Percentiles rank a stretch among this genome's conserved stretches.
Conservation (phyloP, 2,329 filamentous ascomycete genomes). For the Blastomyces gilchristii region DNA sequence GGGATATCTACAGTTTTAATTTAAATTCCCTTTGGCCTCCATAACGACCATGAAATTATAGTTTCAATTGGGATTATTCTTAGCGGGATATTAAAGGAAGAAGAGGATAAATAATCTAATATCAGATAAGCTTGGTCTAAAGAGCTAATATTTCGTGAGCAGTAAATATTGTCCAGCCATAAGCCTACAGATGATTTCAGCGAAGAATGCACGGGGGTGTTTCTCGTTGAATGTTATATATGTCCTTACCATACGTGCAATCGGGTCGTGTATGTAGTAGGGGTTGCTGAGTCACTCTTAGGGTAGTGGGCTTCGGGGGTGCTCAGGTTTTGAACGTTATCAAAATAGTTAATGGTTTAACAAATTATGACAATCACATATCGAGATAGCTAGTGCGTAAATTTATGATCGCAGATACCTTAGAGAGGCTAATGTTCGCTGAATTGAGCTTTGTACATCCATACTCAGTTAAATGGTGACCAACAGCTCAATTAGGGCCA, state of each 20-base stretch:
- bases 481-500: too few species aligned
- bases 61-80: not conserved
- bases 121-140: not conserved
- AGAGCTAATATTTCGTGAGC: not conserved
- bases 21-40: not conserved
- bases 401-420: not conserved
- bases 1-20: not conserved
- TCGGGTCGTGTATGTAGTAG: not conserved
- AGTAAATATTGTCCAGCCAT: not conserved
- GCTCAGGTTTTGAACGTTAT: not conserved
- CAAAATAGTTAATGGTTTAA: not conserved
- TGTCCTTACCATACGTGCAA: not conserved
- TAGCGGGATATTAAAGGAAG: not conserved
- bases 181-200: not conserved
- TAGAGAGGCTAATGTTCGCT: too few species aligned
- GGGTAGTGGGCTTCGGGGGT: not conserved
- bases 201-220: not conserved
- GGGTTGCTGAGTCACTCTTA: not conserved
- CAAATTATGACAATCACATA: not conserved
- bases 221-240: not conserved
- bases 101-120: not conserved
- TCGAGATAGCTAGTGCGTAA: not conserved
- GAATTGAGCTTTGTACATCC: too few species aligned
- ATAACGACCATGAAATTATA: not conserved
- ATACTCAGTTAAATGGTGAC: too few species aligned